Percentiles rank a stretch among this genome's conserved stretches.
phyloP scores from a whole-genome alignment of 441 rosid species.

The Gossypium schwendimanii region DNA sequence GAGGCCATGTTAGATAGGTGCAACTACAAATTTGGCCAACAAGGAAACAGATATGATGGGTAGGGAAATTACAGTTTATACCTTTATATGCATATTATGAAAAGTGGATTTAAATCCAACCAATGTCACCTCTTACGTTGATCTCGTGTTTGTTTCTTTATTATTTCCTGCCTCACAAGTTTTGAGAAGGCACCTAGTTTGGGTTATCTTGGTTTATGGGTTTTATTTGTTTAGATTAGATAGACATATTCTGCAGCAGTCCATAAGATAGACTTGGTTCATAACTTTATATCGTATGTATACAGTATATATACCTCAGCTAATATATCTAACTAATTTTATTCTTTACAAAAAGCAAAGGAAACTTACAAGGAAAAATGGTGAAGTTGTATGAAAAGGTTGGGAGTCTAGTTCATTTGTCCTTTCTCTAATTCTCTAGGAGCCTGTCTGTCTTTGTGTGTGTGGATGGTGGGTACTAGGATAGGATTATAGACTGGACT shows the following conservation, averaged over 20 bases:
- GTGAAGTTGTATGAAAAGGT: not conserved
- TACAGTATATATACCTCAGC: not conserved
- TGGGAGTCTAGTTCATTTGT: too few relatives aligned
- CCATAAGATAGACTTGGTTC: not conserved
- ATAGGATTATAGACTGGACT: too few relatives aligned
- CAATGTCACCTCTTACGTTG: not conserved
- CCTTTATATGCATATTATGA: not conserved
- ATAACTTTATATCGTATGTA: not conserved
- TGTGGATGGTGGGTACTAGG: too few relatives aligned
- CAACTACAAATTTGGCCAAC: conserved; percentile 2
- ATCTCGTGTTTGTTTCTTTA: not conserved
- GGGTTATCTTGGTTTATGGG: conserved; percentile 4
- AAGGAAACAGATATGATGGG: not conserved
- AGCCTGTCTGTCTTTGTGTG: too few relatives aligned
- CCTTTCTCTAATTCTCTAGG: too few relatives aligned
- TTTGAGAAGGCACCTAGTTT: not conserved
- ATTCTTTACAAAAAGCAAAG: too few relatives aligned
- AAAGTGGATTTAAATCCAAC: not conserved
- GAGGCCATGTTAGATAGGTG: conserved; percentile 8
- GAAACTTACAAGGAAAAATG: not conserved
- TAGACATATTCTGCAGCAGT: not conserved
- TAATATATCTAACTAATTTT: not conserved
- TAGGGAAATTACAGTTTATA: not conserved
- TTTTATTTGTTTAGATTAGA: not conserved
- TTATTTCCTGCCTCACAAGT: not conserved